Conservation (phyloP, 1,284 basidiomycete species). For the Boletus calvinii region DNA sequence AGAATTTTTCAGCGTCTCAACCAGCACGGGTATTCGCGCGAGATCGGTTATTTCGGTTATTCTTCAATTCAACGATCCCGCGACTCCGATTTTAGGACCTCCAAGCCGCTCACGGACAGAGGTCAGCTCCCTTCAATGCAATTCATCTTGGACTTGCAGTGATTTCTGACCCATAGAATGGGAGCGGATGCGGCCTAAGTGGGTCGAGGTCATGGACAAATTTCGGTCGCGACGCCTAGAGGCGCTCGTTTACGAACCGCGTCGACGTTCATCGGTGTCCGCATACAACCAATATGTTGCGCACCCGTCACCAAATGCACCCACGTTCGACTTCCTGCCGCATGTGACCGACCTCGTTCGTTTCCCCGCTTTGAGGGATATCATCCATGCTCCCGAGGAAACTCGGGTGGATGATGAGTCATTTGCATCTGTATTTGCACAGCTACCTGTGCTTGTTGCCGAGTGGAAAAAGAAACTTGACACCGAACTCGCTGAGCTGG, state of each 20-base stretch:
- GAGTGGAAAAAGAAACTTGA: slow-evolving; percentile 17
- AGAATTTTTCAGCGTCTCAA: slow-evolving; percentile 1
- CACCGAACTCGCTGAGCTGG: neutral
- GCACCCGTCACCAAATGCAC: slow-evolving; percentile 8
- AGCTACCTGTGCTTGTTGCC: slow-evolving; percentile 10
- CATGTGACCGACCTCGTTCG: neutral
- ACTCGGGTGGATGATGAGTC: neutral
- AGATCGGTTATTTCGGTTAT: neutral
- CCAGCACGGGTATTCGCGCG: neutral
- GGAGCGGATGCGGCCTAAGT: slow-evolving; percentile 9
- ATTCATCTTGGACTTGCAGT: neutral
- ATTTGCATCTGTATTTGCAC: slow-evolving; percentile 14
- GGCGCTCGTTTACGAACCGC: slow-evolving; percentile 15
- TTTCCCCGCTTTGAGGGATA: neutral
- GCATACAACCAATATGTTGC: slow-evolving; percentile 18
- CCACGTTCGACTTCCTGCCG: slow-evolving; percentile 16
- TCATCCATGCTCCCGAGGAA: slow-evolving; percentile 5
- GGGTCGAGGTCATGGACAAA: slow-evolving; percentile 15
- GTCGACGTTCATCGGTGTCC: slow-evolving; percentile 10
- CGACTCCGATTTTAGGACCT: neutral
- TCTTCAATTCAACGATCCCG: fast-evolving
- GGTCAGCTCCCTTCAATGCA: neutral
- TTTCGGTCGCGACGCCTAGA: slow-evolving; percentile 13
- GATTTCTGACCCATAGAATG: slow-evolving; percentile 16
- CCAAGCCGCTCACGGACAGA: slow-evolving; percentile 2